Percentiles rank a stretch among this genome's conserved stretches.
Evolutionary conservation across 352 stramenopile genomes (phyloP).

Genomic region (Globisporangium spinosum): DNA sequence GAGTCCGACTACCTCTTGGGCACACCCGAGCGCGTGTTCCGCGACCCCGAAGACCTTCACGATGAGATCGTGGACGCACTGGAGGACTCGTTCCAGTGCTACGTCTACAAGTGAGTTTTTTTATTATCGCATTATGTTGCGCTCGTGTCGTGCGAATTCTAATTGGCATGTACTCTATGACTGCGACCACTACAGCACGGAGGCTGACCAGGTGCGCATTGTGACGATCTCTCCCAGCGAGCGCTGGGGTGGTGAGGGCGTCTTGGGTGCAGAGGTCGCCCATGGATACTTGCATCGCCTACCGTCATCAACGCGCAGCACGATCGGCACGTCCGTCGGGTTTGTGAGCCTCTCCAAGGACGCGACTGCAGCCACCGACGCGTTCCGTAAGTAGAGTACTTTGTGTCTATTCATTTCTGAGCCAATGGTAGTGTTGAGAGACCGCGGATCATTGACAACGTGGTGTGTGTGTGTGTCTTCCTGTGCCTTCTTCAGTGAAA

Average conservation of each 20-base stretch:
- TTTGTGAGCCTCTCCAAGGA: conserved; percentile 76
- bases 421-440: not conserved
- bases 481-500: conserved; percentile 13
- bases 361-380: conserved; percentile 70
- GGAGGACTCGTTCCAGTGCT: conserved; percentile 94
- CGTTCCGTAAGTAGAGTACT: conserved; percentile 47
- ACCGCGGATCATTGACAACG: not conserved
- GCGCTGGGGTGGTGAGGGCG: conserved; percentile 88
- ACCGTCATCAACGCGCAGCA: conserved; percentile 56
- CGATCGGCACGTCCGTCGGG: conserved; percentile 64
- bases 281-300: conserved; percentile 96
- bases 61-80: conserved; percentile 89
- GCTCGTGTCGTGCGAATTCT: conserved; percentile 1
- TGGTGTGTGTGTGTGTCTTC: not conserved
- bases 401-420: not conserved
- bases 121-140: not conserved
- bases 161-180: not conserved
- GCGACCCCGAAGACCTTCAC: conserved; percentile 82
- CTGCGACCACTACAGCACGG: conserved; percentile 35
- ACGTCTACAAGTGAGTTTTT: conserved; percentile 92
- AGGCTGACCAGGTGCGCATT: conserved; percentile 91
- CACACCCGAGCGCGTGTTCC: conserved; percentile 88
- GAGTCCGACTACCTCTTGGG: conserved; percentile 94
- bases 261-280: conserved; percentile 93
- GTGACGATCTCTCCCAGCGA: conserved; percentile 82